phyloP scores from a whole-genome alignment of 805 yeast species.

The Barnettozyma siamensis region DNA sequence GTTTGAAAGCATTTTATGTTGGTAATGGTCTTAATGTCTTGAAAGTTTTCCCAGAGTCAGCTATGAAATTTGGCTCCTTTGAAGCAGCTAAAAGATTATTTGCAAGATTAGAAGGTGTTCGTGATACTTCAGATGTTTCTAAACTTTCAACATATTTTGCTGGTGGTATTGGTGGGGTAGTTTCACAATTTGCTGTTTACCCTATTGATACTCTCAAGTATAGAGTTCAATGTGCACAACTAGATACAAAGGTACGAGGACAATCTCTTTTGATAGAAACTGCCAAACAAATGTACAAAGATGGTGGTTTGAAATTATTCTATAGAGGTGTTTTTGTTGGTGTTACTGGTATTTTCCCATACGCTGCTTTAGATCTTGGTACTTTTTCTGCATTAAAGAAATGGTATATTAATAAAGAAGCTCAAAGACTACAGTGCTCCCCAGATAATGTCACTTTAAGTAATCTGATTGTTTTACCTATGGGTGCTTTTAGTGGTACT shows the following conservation, averaged over 20 bases:
- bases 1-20: constrained; percentile 80
- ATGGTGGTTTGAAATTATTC: constrained; percentile 74
- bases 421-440: constrained; percentile 43
- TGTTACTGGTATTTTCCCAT: constrained; percentile 94
- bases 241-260: constrained; percentile 58
- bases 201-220: constrained; percentile 94
- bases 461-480: constrained; percentile 71
- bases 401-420: constrained; percentile 62
- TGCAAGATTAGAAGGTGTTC: constrained; percentile 69
- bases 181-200: constrained; percentile 86
- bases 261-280: constrained; percentile 56
- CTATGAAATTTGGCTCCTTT: constrained; percentile 94
- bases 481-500: constrained; percentile 95
- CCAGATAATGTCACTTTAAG: constrained; percentile 69
- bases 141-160: constrained; percentile 78
- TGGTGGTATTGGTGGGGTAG: constrained; percentile 96
- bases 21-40: constrained; percentile 93
- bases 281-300: constrained; percentile 68
- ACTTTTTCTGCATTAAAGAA: constrained; percentile 83
- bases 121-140: constrained; percentile 64
- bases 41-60: constrained; percentile 94
- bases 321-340: constrained; percentile 90
- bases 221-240: constrained; percentile 86
- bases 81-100: constrained; percentile 77
- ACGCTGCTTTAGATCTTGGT: constrained; percentile 94